A percentile compares a stretch with the other conserved stretches of the same genome.
These are phyloP conservation scores for Neurospora intermedia DNA, from an alignment of 495 filamentous ascomycete genomes.

Conservation along the genomic window DNA sequence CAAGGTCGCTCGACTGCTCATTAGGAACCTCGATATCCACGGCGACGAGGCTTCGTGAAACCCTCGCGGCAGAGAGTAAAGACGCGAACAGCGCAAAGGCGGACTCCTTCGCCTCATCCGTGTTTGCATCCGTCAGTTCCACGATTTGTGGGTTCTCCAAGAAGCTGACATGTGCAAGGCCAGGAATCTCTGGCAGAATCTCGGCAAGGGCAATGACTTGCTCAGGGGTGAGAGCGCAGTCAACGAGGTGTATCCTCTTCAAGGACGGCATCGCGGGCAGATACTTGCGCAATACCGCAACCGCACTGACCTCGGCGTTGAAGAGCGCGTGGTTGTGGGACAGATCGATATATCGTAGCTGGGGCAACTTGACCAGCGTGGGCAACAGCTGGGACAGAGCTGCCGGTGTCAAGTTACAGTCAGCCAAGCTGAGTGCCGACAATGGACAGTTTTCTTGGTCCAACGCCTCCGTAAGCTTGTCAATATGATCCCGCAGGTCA, in stretches of 20 bases:
- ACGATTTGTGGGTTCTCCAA: slow-evolving; percentile 69
- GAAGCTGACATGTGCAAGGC: slow-evolving; percentile 77
- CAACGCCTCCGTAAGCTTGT: slow-evolving; percentile 52
- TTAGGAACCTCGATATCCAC: slow-evolving; percentile 86
- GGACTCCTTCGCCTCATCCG: slow-evolving; percentile 72
- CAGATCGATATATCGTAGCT: slow-evolving; percentile 82
- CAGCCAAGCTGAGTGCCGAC: slow-evolving; percentile 76
- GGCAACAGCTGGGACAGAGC: slow-evolving; percentile 69
- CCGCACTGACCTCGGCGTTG: slow-evolving; percentile 57
- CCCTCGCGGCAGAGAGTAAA: slow-evolving; percentile 75
- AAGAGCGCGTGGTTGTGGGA: slow-evolving; percentile 83
- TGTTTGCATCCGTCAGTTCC: slow-evolving; percentile 53
- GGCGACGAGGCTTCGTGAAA: slow-evolving; percentile 73
- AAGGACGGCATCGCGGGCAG: slow-evolving; percentile 69
- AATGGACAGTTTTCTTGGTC: slow-evolving; percentile 48
- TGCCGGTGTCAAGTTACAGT: slow-evolving; percentile 66
- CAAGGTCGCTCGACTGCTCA: slow-evolving; percentile 67
- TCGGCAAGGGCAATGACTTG: slow-evolving; percentile 86
- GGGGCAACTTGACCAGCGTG: slow-evolving; percentile 54
- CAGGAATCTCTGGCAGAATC: slow-evolving; percentile 73
- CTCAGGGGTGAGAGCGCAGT: slow-evolving; percentile 76
- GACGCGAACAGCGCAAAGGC: slow-evolving; percentile 90
- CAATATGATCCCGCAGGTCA: slow-evolving; percentile 57
- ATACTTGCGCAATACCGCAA: slow-evolving; percentile 69
- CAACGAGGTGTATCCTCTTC: slow-evolving; percentile 77